Conservation (phyloP, 2,329 filamentous ascomycete genomes). For the Cylindrodendrum hubeiense region DNA sequence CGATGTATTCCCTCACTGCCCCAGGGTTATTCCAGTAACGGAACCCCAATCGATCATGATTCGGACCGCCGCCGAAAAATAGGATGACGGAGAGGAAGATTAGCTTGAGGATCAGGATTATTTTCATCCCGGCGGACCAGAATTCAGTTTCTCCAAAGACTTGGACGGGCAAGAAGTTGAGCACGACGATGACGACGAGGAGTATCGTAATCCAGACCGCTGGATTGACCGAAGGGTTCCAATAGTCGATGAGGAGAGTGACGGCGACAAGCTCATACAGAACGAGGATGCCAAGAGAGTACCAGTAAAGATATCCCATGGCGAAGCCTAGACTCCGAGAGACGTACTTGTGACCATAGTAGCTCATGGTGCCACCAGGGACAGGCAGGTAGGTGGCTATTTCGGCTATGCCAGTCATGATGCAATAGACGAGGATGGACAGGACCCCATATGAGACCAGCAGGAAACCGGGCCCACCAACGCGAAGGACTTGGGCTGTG, state of each 20-base stretch:
- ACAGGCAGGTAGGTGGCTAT: constrained; percentile 43
- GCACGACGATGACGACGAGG: constrained; percentile 59
- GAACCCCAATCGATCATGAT: constrained; percentile 55
- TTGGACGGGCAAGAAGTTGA: constrained; percentile 68
- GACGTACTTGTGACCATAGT: constrained; percentile 42
- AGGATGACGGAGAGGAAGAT: constrained; percentile 59
- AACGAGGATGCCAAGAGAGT: constrained; percentile 37
- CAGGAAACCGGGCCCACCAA: constrained; percentile 52
- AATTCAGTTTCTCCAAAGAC: constrained; percentile 73
- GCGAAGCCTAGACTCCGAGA: constrained; percentile 51
- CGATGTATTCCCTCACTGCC: not conserved
- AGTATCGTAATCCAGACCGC: constrained; percentile 37
- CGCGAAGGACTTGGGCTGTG: constrained; percentile 6
- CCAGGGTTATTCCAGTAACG: constrained; percentile 51
- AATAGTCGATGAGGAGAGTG: constrained; percentile 38
- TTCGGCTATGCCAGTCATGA: constrained; percentile 60
- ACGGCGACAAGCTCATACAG: constrained; percentile 33
- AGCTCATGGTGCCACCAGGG: constrained; percentile 35
- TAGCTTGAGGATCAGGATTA: constrained; percentile 68
- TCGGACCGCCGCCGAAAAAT: constrained; percentile 66
- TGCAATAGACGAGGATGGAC: constrained; percentile 66
- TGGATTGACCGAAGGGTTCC: constrained; percentile 27
- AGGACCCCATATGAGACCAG: constrained; percentile 62
- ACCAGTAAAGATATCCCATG: constrained; percentile 59
- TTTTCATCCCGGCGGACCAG: constrained; percentile 71